Base-by-base conservation (phyloP, 129 eudicot species). In the Solidago caesia region DNA sequence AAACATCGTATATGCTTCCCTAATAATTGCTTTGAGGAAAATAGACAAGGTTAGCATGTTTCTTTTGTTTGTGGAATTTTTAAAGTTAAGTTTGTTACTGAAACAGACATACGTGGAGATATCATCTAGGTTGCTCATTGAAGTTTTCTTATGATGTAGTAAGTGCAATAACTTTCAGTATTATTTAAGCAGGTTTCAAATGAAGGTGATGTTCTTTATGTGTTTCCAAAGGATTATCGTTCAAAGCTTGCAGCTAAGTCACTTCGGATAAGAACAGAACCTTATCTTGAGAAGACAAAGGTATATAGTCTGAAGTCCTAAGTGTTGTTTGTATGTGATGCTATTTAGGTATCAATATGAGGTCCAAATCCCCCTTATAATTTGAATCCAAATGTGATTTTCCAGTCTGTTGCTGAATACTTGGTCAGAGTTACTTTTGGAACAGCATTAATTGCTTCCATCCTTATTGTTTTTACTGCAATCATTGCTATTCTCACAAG, bases 181-280 rank as follows among this genome's bases (percentile, higher is more conserved):
- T 74, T 44, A 6, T 81, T 76, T 71, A 51, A 52, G 78, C 86
- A 93, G 98, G 98, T 93, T 60, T 93, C 98, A 70, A 89, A 88
- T 82, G 97, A 93, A 85, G 98, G 98, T 49, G 98, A 90, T 85
- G 93, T 90, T 56, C 85, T 94, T 4, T 94, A 90, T 84, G 97
- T 90, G 42, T 93, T 90, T 33, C 97, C 97, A 27, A 85, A 88
- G 58, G 95, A 89, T 71, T 95, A 85, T 77, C 97, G 96, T 11
- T 72, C 92, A 51, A 89, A 89, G 68, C 99, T 95, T 79, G 82
- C 85, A 63, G 83, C 89, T 52, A 95, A 91, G 77, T 95, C 99
- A 10, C 75, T 95, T 72, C 72, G 90, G 84, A 82, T 95, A 55
- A 95, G 84, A 69, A 29, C 87, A 13, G 99, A 95, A 76, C 99